These are phyloP conservation scores for Erythrophleum fordii DNA, from an alignment of 306 rosid genomes.

Conservation along the genomic window DNA sequence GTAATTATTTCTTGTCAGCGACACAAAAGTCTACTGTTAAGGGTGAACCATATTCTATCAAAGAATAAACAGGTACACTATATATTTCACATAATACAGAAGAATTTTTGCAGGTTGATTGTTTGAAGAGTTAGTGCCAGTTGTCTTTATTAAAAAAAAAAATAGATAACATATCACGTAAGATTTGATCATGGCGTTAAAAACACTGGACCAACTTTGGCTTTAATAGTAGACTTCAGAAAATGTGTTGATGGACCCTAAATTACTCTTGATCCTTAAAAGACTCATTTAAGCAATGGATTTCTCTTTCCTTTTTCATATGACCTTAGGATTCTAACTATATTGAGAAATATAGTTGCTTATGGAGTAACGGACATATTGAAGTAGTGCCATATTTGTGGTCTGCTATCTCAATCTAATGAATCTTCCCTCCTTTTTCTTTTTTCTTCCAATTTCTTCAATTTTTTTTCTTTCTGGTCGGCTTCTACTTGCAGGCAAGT, in stretches of 20 bases:
- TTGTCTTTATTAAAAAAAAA: too few species aligned
- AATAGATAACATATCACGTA: background rate
- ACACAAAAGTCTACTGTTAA: background rate
- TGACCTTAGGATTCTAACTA: background rate
- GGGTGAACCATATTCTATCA: slow-evolving; percentile 9
- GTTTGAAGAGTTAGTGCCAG: background rate
- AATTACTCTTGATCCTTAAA: background rate
- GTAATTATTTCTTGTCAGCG: background rate
- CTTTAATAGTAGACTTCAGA: background rate
- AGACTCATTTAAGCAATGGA: background rate
- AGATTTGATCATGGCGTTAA: background rate
- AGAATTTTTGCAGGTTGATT: background rate
- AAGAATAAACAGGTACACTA: background rate
- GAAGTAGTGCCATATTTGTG: background rate
- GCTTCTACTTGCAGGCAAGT: slow-evolving; percentile 67
- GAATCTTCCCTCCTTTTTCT: background rate
- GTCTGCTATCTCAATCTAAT: background rate
- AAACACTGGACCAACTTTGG: background rate
- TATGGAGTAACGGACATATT: background rate
- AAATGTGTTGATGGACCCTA: background rate
- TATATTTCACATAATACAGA: too few species aligned
- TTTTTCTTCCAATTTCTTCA: slow-evolving; percentile 2
- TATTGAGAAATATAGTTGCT: background rate
- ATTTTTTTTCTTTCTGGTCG: slow-evolving; percentile 26
- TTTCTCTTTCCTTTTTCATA: background rate